Conservation (phyloP, 2,329 filamentous ascomycete genomes). For the Clonostachys rhizophaga region DNA sequence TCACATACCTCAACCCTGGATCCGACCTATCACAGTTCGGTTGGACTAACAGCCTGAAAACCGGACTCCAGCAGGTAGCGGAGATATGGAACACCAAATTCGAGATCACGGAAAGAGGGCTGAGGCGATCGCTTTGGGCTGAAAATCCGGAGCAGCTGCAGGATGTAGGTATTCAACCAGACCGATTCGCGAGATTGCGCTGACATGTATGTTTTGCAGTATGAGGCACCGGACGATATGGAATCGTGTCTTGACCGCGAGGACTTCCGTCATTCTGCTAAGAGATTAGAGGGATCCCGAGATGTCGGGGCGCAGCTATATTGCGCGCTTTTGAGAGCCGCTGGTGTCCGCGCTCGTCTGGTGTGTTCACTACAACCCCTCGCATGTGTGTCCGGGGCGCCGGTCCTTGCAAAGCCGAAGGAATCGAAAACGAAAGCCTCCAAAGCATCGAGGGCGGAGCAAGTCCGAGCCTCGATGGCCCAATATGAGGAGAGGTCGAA, state of each 20-base stretch:
- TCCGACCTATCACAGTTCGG: slow-evolving; percentile 67
- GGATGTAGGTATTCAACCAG: slow-evolving; percentile 35
- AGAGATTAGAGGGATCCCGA: slow-evolving; percentile 70
- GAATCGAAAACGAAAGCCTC: slow-evolving; percentile 12
- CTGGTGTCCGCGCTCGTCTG: slow-evolving; percentile 75
- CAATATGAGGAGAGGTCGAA: slow-evolving; percentile 26
- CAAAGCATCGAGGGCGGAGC: slow-evolving; percentile 23
- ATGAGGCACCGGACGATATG: slow-evolving; percentile 52
- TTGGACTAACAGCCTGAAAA: slow-evolving; percentile 70
- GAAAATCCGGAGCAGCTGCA: slow-evolving; percentile 58
- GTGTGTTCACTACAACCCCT: slow-evolving; percentile 89
- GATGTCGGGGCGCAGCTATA: slow-evolving; percentile 90
- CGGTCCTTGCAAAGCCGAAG: slow-evolving; percentile 37
- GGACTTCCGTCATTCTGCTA: slow-evolving; percentile 71
- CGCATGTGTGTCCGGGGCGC: slow-evolving; percentile 55
- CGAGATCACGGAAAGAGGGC: slow-evolving; percentile 64
- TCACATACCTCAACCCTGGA: slow-evolving; percentile 65
- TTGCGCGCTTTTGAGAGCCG: slow-evolving; percentile 78
- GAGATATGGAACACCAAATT: slow-evolving; percentile 67
- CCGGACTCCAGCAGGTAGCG: slow-evolving; percentile 67
- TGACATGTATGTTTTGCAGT: slow-evolving; percentile 24
- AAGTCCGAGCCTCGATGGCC: slow-evolving; percentile 30
- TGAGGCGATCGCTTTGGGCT: slow-evolving; percentile 71
- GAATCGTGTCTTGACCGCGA: slow-evolving; percentile 65
- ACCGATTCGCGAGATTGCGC: background rate